Base-by-base conservation (phyloP, 345 rosid genomes). In the Eucalyptus viminalis region DNA sequence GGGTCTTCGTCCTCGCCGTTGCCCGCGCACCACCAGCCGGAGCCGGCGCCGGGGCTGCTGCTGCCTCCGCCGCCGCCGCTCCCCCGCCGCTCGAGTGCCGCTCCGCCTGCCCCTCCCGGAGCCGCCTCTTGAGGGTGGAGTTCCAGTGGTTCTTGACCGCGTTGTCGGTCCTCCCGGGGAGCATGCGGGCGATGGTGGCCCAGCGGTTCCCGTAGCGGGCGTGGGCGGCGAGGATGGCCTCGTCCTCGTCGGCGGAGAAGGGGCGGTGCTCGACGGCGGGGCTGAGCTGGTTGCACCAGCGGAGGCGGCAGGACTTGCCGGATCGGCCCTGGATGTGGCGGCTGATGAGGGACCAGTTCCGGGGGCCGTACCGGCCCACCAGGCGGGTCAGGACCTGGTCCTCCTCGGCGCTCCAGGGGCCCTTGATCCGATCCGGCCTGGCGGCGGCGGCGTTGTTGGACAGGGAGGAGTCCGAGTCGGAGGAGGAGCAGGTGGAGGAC, bases 371-470 rank as follows among this genome's bases (percentile, higher is more conserved):
- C 92, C 90, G 80, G 95, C 90, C 97, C 96, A 95, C 96, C 14
- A 95, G 94, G 9, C 92, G 91, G 14, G 95, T 93, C 86, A 95
- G 89, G 86, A 94, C 91, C 93, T 92, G 89, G 90, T 95, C 97
- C 87, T 95, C 97, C 86, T 95, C 97, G 1, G 97, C 95, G 54
- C 97, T 95, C 97, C 97, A 95, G 2, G 97, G 97, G 62, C 97
- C 97, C 88, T 94, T 95, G 86, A 95, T 94, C 87, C 92, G 86
- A 24, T 72, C 83, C 45, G 83, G 83, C 83, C 40, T 72, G 83
- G 45, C 45, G 27, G 81, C 44, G 80, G 31, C 67, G 92, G 91
- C 11, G 96, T 91, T 60, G 14, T 93, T 93, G 1, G 97, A 94
- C 54, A 95, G 93, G 24, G 95, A 95, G 53, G 95, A 88, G 80